Conservation (phyloP, 2,329 filamentous ascomycete species). For the Cyclaneusma minus region DNA sequence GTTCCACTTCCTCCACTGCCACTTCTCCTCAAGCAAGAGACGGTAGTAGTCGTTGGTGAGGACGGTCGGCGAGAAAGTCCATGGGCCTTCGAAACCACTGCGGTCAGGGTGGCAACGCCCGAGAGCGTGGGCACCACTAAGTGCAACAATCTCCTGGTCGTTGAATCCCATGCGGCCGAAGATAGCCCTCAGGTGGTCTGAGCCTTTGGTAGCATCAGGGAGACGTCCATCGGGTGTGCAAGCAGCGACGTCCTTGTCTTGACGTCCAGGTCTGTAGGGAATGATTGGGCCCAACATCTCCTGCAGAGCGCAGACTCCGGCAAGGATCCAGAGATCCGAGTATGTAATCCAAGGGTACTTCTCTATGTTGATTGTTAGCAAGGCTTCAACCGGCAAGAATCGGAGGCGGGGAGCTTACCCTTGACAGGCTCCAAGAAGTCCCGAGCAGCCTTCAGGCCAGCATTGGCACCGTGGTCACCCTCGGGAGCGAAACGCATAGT, state of each 20-base stretch:
- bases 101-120: conserved; percentile 82
- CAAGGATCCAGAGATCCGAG: conserved; percentile 93
- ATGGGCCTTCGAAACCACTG: conserved; percentile 76
- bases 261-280: conserved; percentile 76
- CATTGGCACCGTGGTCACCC: conserved; percentile 81
- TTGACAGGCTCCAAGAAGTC: conserved; percentile 91
- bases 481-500: conserved; percentile 95
- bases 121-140: conserved; percentile 72
- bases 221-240: conserved; percentile 92
- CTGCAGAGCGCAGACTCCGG: conserved; percentile 72
- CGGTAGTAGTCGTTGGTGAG: conserved; percentile 93
- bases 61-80: conserved; percentile 83
- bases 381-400: neutral
- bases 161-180: conserved; percentile 97
- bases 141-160: conserved; percentile 89
- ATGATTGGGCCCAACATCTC: conserved; percentile 86
- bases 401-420: conserved; percentile 29
- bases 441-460: conserved; percentile 70
- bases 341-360: conserved; percentile 93
- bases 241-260: conserved; percentile 61
- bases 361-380: conserved; percentile 23
- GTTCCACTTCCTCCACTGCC: conserved; percentile 82
- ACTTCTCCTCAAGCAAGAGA: conserved; percentile 81
- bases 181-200: conserved; percentile 75
- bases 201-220: conserved; percentile 65